Percentiles rank a stretch among this genome's conserved stretches.
phyloP scores from a whole-genome alignment of 148 eudicot species.

The Chenopodium quinoa region DNA sequence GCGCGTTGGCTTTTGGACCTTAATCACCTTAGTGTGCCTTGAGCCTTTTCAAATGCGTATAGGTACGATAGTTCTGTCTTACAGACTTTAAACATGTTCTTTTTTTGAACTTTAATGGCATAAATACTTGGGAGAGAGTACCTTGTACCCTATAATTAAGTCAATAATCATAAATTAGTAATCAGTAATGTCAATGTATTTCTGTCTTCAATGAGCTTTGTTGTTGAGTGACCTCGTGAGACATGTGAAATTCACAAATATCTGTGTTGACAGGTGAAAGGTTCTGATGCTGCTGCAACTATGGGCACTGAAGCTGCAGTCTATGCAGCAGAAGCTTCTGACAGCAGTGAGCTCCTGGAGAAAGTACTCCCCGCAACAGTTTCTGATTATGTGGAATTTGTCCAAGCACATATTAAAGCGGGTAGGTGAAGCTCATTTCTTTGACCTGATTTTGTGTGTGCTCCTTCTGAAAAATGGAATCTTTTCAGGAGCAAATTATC shows the following conservation, averaged over 20 bases:
- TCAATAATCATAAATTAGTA: not conserved
- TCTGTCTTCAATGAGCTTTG: not conserved
- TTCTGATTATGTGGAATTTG: constrained; percentile 72
- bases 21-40: not conserved
- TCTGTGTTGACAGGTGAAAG: constrained; percentile 57
- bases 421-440: constrained; percentile 43
- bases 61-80: not conserved
- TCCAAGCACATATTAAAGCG: constrained; percentile 75
- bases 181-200: not conserved
- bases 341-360: constrained; percentile 80
- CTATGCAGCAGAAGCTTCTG: constrained; percentile 96
- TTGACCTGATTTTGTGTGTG: constrained; percentile 9
- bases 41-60: not conserved
- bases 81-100: not conserved
- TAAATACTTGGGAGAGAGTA: not conserved
- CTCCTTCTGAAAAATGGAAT: not conserved
- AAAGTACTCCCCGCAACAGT: constrained; percentile 75
- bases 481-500: constrained; percentile 68
- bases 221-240: not conserved
- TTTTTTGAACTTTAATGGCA: not conserved
- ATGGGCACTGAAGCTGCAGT: constrained; percentile 88
- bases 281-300: constrained; percentile 90
- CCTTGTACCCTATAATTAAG: not conserved
- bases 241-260: not conserved
- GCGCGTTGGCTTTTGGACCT: not conserved